Conservation (phyloP, 192 early-diverging fungal species). For the Backusella psychrophila region DNA sequence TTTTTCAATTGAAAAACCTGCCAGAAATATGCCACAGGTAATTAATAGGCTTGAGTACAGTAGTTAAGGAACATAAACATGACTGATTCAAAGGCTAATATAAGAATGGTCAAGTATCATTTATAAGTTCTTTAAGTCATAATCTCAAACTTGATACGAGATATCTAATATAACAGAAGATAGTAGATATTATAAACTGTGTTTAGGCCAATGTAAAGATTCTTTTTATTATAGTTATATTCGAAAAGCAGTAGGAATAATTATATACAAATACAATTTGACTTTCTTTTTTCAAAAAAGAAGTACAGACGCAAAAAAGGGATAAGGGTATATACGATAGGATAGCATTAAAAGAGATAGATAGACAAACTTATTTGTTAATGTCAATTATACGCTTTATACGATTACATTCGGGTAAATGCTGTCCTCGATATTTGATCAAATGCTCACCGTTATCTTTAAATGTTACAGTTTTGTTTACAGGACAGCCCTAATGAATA, state of each 20-base stretch:
- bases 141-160: not conserved
- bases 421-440: conserved; percentile 55
- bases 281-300: conserved; percentile 5
- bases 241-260: conserved; percentile 9
- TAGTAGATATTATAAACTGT: not conserved
- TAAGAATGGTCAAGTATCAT: no score
- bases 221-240: conserved; percentile 4
- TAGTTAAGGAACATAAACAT: no score
- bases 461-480: conserved; percentile 58
- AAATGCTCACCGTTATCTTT: conserved; percentile 50
- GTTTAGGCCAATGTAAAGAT: not conserved
- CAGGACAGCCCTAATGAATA: conserved; percentile 30
- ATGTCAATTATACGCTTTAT: conserved; percentile 46
- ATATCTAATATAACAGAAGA: not conserved
- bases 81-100: no score
- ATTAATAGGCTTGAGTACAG: no score
- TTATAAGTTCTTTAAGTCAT: not conserved
- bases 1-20: no score
- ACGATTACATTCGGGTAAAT: conserved; percentile 47
- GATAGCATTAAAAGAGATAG: not conserved
- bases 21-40: no score
- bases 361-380: not conserved
- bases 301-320: not conserved
- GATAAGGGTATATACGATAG: not conserved
- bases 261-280: conserved; percentile 15